Conservation (phyloP, 257 asterid species). For the Anisodus acutangulus region DNA sequence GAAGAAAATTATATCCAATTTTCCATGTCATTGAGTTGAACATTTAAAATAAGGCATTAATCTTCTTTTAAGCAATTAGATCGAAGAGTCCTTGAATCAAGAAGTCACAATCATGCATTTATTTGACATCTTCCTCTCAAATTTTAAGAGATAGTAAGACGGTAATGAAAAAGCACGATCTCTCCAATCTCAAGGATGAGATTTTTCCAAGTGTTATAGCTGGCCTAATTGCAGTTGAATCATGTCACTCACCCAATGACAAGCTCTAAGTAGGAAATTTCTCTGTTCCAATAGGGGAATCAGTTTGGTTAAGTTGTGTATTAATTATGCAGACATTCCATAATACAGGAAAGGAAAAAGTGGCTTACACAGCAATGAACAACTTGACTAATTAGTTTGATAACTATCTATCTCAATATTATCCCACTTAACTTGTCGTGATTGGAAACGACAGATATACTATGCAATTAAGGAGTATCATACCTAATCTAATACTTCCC, state of each 20-base stretch:
- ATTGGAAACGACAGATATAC: background rate
- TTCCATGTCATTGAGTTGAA: background rate
- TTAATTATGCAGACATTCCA: background rate
- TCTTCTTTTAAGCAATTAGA: background rate
- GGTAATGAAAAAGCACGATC: background rate
- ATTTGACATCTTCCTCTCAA: constrained; percentile 8
- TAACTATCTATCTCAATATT: background rate
- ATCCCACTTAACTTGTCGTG: background rate
- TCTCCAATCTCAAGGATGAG: background rate
- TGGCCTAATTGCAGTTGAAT: background rate
- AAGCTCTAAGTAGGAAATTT: background rate
- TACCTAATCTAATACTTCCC: background rate
- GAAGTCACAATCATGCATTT: background rate
- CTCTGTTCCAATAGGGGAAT: background rate
- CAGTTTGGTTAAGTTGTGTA: background rate
- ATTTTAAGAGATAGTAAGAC: background rate
- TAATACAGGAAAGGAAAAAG: background rate
- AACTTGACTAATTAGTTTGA: background rate
- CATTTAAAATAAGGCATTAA: background rate
- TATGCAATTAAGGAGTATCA: background rate
- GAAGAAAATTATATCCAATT: background rate
- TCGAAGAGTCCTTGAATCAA: background rate
- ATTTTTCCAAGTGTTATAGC: background rate
- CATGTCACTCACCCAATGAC: constrained; percentile 1
- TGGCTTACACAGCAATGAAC: background rate